Evolutionary conservation across 1,139 yeast genomes (phyloP), one percentile per base, ranked within the genome.

Genomic region (Arxiozyma slooffiae): DNA sequence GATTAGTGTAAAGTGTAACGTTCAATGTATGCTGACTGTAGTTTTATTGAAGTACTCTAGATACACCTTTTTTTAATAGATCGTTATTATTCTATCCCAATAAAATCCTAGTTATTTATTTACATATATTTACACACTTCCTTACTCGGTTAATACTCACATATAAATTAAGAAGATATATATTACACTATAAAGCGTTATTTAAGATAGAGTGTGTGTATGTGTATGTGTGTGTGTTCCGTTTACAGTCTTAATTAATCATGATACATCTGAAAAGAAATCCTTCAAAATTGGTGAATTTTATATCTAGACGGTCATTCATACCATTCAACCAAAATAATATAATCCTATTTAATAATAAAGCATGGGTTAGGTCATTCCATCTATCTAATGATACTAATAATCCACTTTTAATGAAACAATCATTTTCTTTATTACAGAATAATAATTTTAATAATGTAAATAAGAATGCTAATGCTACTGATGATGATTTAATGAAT

Each of bases 401-500:
- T n/a, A n/a, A 16, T 20, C 39, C 9, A 9, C 36, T 30, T 8
- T 11, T 3, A 14, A 11, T 37, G 37, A 21, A 16, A 21, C n/a
- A 14, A n/a, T 7, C 18, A 8, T 20, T 18, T 11, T 14, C 21
- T 18, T 34, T 42, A 14, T 16, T 7, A 14, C 45, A 42, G 22
- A 20, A 16, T 23, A 20, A 20, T 17, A 44, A 23, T 14, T n/a
- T n/a, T n/a, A 22, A 36, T 18, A 20, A 44, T n/a, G 8, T 34
- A 16, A 8, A n/a, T 18, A 18, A 18, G 38, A 37, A 23, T 24
- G 42, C 23, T 17, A 38, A 23, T 45, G 47, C 41, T 24, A 38
- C 47, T 18, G 63, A 59, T 47, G 57, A 53, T 18, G 66, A 60
- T 43, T 42, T 62, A 7, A 59, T 57, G 5, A 46, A 47, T n/a